Conservation (phyloP, 495 filamentous ascomycete species). For the Penicillium macrosclerotiorum region DNA sequence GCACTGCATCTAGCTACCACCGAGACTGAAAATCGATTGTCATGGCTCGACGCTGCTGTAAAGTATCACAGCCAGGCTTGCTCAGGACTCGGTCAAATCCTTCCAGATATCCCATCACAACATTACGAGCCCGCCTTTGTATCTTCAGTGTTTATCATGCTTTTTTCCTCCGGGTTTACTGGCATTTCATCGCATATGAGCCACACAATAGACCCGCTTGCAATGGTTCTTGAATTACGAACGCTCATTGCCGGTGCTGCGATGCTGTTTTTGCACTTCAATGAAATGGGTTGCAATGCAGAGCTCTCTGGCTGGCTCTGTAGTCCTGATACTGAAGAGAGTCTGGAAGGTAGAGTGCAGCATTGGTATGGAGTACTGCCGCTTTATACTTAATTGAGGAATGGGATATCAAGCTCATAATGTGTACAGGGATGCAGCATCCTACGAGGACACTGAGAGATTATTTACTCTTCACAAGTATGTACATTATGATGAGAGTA, state of each 20-base stretch:
- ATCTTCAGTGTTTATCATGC: slow-evolving; percentile 40
- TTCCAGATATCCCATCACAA: slow-evolving; percentile 25
- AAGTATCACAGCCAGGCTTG: slow-evolving; percentile 38
- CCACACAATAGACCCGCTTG: slow-evolving; percentile 26
- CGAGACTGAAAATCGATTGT: slow-evolving; percentile 25
- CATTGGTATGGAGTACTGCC: slow-evolving; percentile 7
- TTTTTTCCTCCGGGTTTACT: slow-evolving; percentile 35
- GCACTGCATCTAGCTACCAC: slow-evolving; percentile 46
- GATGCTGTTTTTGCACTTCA: slow-evolving; percentile 32
- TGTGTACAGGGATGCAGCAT: background rate
- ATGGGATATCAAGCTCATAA: background rate
- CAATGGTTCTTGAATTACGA: slow-evolving; percentile 34
- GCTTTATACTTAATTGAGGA: no score
- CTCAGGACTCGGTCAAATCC: slow-evolving; percentile 28
- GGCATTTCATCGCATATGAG: slow-evolving; percentile 29
- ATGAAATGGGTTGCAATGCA: slow-evolving; percentile 19
- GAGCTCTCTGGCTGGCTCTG: slow-evolving; percentile 30
- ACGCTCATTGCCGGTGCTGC: slow-evolving; percentile 34
- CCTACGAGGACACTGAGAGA: slow-evolving; percentile 3
- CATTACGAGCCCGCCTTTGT: slow-evolving; percentile 38
- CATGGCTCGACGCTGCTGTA: slow-evolving; percentile 33
- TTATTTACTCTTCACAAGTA: slow-evolving; percentile 23
- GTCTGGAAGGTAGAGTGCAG: slow-evolving; percentile 14
- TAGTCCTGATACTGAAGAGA: slow-evolving; percentile 13
- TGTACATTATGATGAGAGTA: no score